Evolutionary conservation across 2,329 filamentous ascomycete genomes (phyloP).

Genomic region (Hypomyces rosellus): DNA sequence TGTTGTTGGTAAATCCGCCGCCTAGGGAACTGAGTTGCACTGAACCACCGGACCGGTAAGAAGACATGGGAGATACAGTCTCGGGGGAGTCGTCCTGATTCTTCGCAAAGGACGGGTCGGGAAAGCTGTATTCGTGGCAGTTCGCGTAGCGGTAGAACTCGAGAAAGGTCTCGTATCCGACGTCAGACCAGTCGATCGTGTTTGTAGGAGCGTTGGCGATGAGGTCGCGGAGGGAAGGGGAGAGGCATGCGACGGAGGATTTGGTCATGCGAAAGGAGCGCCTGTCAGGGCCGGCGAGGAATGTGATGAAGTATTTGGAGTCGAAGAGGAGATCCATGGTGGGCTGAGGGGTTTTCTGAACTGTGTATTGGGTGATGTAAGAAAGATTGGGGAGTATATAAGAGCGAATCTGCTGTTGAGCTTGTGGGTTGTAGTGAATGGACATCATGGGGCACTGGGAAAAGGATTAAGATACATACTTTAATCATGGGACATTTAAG

Average conservation of each 20-base stretch:
- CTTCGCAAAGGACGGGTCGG: background rate
- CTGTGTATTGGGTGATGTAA: background rate
- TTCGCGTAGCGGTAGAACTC: background rate
- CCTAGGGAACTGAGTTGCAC: background rate
- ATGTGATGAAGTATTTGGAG: background rate
- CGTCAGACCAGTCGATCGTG: background rate
- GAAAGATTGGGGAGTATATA: background rate
- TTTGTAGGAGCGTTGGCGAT: background rate
- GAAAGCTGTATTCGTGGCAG: background rate
- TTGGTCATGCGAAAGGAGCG: background rate
- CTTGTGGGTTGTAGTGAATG: background rate
- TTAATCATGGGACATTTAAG: background rate
- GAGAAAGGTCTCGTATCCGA: background rate
- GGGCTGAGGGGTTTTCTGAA: background rate
- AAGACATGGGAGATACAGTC: background rate
- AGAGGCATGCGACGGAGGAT: background rate
- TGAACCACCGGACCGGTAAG: background rate
- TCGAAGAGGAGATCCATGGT: background rate
- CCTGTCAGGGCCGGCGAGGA: background rate
- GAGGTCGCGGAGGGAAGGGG: background rate
- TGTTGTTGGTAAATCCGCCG: background rate
- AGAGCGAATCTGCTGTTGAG: background rate
- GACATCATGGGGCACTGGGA: background rate
- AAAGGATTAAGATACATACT: background rate
- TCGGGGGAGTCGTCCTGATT: too few species aligned